These are phyloP conservation scores for Penicillium longicatenatum DNA, from an alignment of 495 filamentous ascomycete genomes.

Conservation along the genomic window DNA sequence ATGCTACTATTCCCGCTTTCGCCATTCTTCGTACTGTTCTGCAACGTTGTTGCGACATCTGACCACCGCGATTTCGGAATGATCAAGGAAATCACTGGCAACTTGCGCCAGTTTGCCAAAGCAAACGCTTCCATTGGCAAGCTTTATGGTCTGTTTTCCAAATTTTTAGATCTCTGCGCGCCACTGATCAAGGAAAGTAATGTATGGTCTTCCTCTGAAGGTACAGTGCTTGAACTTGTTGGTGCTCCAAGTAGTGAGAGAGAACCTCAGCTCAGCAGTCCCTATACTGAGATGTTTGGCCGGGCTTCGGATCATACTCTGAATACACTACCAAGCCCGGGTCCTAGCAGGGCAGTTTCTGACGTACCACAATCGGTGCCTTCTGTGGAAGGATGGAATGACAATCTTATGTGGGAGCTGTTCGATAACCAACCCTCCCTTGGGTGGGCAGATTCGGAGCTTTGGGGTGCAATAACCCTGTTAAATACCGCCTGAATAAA, in stretches of 20 bases:
- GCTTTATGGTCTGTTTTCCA: constrained; percentile 31
- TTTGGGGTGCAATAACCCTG: constrained; percentile 26
- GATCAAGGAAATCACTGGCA: constrained; percentile 31
- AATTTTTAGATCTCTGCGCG: constrained; percentile 30
- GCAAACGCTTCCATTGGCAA: constrained; percentile 30
- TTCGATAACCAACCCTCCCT: constrained; percentile 35
- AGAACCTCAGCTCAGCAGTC: neutral
- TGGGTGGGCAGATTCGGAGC: constrained; percentile 33
- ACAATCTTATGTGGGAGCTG: constrained; percentile 36
- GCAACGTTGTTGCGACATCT: constrained; percentile 36
- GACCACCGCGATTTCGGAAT: constrained; percentile 32
- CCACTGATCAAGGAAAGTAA: constrained; percentile 21
- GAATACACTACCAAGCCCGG: constrained; percentile 3
- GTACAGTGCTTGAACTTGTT: neutral
- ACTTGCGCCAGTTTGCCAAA: constrained; percentile 28
- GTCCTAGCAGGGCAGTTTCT: constrained; percentile 3
- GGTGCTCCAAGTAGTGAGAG: neutral
- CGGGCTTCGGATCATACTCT: constrained; percentile 4
- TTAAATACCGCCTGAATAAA: constrained; percentile 6
- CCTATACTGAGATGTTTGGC: constrained; percentile 12
- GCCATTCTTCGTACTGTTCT: constrained; percentile 38
- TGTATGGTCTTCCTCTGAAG: neutral
- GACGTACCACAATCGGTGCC: constrained; percentile 9
- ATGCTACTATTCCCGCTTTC: constrained; percentile 34
- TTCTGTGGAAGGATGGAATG: constrained; percentile 29